phyloP scores from a whole-genome alignment of 108 stramenopile genomes.

The Skeletonema menzelii region DNA sequence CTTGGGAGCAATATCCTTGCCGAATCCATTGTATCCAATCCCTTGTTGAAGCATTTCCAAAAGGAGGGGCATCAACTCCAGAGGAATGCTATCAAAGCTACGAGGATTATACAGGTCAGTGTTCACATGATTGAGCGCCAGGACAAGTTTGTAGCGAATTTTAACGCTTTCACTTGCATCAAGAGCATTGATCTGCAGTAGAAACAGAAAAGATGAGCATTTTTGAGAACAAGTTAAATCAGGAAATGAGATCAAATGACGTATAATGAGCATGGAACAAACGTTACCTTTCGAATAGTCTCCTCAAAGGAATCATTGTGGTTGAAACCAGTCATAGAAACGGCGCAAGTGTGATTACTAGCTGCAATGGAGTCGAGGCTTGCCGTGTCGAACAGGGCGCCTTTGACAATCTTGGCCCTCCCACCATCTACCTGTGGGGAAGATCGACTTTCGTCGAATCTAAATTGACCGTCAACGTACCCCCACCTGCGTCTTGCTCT shows the following conservation, averaged over 20 bases:
- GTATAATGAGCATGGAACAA: background rate
- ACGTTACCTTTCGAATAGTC: background rate
- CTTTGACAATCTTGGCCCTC: background rate
- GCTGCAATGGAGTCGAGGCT: background rate
- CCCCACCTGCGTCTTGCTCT: background rate
- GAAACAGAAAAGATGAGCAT: background rate
- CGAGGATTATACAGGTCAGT: background rate
- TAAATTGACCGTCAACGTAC: no score
- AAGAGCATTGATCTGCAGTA: background rate
- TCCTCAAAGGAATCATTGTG: background rate
- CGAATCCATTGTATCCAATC: background rate
- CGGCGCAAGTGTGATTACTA: background rate
- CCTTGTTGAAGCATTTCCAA: background rate
- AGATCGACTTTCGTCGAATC: no score
- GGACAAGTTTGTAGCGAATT: constrained; percentile 2
- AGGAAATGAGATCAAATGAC: background rate
- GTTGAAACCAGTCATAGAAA: background rate
- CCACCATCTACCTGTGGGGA: background rate
- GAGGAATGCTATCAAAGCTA: background rate
- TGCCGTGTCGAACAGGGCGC: background rate
- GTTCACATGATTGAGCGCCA: background rate
- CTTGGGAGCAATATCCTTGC: background rate
- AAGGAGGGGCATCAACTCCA: background rate
- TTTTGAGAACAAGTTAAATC: background rate
- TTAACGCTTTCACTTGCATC: background rate